These are phyloP conservation scores for Capsicum chinense DNA, from an alignment of 257 asterid genomes.

Conservation along the genomic window DNA sequence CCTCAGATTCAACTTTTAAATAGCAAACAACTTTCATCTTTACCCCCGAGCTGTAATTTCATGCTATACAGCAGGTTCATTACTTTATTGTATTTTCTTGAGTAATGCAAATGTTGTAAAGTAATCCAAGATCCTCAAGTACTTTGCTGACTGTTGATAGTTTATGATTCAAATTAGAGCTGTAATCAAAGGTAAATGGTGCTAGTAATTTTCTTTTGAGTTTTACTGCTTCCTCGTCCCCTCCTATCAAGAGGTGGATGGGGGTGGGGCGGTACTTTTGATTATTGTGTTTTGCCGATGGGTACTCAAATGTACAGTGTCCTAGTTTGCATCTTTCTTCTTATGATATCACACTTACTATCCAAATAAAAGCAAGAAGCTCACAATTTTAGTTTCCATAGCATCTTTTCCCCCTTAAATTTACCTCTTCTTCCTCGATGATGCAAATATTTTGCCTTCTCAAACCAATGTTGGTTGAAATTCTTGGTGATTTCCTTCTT, in stretches of 20 bases:
- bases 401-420: not conserved
- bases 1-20: not conserved
- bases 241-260: not conserved
- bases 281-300: not conserved
- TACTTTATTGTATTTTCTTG: slow-evolving; percentile 20
- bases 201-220: not conserved
- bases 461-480: not conserved
- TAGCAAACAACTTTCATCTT: not conserved
- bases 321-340: slow-evolving; percentile 15
- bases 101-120: slow-evolving; percentile 3
- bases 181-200: not conserved
- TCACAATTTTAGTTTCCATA: not conserved
- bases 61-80: not conserved
- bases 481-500: slow-evolving; percentile 5
- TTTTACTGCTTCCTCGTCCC: not conserved
- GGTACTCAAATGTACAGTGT: not conserved
- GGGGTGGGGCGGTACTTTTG: not conserved
- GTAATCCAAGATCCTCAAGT: not conserved
- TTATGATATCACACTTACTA: not conserved
- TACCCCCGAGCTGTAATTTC: not conserved
- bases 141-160: not conserved
- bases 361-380: not conserved
- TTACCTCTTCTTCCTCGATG: not conserved
- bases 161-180: not conserved
- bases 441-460: not conserved